phyloP scores from a whole-genome alignment of 164 flowering plant species.

The Liriodendron chinense region DNA sequence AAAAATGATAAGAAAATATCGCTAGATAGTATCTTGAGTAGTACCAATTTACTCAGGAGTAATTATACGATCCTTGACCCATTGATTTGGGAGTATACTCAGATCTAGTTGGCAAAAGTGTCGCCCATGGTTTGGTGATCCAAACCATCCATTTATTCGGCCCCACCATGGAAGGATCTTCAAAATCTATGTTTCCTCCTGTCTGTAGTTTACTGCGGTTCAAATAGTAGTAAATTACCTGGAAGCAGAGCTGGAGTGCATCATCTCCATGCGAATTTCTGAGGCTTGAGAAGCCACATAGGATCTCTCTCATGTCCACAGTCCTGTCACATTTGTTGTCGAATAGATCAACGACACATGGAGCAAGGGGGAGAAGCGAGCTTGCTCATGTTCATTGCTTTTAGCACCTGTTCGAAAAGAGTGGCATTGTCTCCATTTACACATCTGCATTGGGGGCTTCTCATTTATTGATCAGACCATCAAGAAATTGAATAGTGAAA shows the following conservation, averaged over 20 bases:
- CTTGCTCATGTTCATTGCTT: conserved; percentile 71
- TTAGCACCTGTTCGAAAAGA: conserved; percentile 58
- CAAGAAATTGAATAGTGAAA: too few relatives aligned
- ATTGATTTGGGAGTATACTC: too few relatives aligned
- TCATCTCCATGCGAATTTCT: conserved; percentile 65
- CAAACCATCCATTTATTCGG: too few relatives aligned
- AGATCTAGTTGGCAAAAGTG: too few relatives aligned
- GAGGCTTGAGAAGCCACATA: conserved; percentile 71
- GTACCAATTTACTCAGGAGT: too few relatives aligned
- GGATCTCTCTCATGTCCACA: conserved; percentile 70
- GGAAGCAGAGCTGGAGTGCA: conserved; percentile 72
- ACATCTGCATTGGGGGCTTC: conserved; percentile 46
- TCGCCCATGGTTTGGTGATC: too few relatives aligned
- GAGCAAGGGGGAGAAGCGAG: conserved; percentile 62
- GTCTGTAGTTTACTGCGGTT: neutral
- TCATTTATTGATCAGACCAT: too few relatives aligned
- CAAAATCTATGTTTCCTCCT: neutral
- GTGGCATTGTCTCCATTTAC: conserved; percentile 67
- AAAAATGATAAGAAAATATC: too few relatives aligned
- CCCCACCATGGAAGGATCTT: neutral
- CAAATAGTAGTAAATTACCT: conserved; percentile 38
- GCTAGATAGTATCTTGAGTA: too few relatives aligned
- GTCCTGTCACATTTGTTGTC: conserved; percentile 80
- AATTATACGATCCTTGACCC: too few relatives aligned
- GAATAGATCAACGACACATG: conserved; percentile 65